A percentile compares a stretch with the other conserved stretches of the same genome.
Conservation (phyloP, 495 filamentous ascomycete species). For the Neurospora pannonica region DNA sequence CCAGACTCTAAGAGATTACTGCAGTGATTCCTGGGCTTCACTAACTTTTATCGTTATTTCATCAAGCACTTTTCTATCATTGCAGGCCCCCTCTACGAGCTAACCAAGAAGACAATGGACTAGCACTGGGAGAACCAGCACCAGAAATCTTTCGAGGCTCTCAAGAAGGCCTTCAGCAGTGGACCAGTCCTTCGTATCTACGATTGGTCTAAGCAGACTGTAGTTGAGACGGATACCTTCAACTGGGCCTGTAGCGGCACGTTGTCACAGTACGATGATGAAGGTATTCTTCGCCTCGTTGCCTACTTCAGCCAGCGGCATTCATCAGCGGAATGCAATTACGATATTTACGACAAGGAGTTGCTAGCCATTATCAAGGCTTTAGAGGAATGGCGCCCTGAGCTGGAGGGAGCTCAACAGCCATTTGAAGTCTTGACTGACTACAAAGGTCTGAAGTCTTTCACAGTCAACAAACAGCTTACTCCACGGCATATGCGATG, state of each 20-base stretch:
- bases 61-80: too few relatives aligned
- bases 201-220: too few relatives aligned
- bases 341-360: not conserved
- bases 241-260: not conserved
- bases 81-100: too few relatives aligned
- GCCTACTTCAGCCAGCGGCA: not conserved
- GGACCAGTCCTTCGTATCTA: too few relatives aligned
- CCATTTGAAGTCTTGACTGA: not conserved
- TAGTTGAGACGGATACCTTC: too few relatives aligned
- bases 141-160: too few relatives aligned
- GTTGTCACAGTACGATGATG: not conserved
- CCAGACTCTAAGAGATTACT: too few relatives aligned
- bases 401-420: not conserved
- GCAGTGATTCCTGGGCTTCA: too few relatives aligned
- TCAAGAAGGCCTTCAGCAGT: too few relatives aligned
- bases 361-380: not conserved
- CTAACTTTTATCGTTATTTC: too few relatives aligned
- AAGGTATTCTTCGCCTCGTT: not conserved
- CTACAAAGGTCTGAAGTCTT: not conserved
- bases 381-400: not conserved
- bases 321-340: not conserved
- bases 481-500: not conserved
- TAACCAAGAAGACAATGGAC: too few relatives aligned
- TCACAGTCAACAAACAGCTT: not conserved
- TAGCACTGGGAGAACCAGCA: too few relatives aligned